Conservation (phyloP, 768 basidiomycete species). For the Pleurotus platypus region DNA sequence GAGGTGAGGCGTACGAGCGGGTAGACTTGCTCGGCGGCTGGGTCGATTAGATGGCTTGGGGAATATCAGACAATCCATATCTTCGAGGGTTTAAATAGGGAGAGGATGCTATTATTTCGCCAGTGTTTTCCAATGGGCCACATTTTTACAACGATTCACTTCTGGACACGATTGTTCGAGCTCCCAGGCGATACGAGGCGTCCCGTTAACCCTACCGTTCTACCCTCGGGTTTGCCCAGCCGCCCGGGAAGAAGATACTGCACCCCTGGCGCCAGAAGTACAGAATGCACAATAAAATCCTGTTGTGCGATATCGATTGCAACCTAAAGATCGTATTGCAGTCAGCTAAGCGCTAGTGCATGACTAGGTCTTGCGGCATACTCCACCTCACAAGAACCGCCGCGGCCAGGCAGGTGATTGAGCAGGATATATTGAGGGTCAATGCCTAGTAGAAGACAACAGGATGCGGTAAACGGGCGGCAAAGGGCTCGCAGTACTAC, state of each 20-base stretch:
- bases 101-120: not conserved
- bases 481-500: too few relatives aligned
- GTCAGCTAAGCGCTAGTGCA: not conserved
- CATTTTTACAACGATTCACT: not conserved
- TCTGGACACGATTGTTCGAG: not conserved
- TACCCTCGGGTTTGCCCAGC: not conserved
- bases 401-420: not conserved
- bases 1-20: not conserved
- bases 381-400: not conserved
- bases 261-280: not conserved
- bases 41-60: not conserved
- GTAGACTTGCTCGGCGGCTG: not conserved
- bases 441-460: too few relatives aligned
- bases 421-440: too few relatives aligned
- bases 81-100: too few relatives aligned
- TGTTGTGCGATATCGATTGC: not conserved
- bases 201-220: not conserved
- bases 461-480: too few relatives aligned
- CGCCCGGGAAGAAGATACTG: not conserved
- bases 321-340: not conserved
- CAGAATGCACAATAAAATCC: not conserved
- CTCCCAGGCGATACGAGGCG: not conserved
- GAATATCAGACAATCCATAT: too few relatives aligned
- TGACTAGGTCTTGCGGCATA: not conserved
- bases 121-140: not conserved